phyloP scores from a whole-genome alignment of 495 filamentous ascomycete species.

The Hypoxylon lienhwacheense region DNA sequence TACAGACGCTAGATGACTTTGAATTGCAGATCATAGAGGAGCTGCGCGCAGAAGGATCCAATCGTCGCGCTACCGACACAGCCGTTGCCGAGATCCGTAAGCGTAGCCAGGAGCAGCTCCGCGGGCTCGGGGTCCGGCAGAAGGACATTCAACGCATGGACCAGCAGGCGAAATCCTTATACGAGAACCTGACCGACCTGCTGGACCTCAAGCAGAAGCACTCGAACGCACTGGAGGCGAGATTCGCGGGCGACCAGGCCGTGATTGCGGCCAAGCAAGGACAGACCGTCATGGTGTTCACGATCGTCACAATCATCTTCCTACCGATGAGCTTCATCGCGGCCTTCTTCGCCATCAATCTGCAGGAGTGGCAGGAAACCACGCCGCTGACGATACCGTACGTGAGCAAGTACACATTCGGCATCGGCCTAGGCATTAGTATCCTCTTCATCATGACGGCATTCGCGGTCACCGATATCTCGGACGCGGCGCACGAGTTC shows the following conservation, averaged over 20 bases:
- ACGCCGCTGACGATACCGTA: slow-evolving; percentile 53
- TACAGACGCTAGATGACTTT: slow-evolving; percentile 56
- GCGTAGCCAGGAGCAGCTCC: slow-evolving; percentile 61
- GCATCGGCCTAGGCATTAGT: slow-evolving; percentile 66
- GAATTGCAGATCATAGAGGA: slow-evolving; percentile 53
- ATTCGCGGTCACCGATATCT: slow-evolving; percentile 60
- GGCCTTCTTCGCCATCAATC: slow-evolving; percentile 66
- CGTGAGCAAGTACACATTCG: slow-evolving; percentile 67
- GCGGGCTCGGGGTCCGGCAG: slow-evolving; percentile 61
- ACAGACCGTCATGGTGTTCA: slow-evolving; percentile 77
- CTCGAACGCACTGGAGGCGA: slow-evolving; percentile 69
- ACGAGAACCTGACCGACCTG: slow-evolving; percentile 63
- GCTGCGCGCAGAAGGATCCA: slow-evolving; percentile 53
- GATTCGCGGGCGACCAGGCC: slow-evolving; percentile 68
- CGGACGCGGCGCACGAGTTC: slow-evolving; percentile 35
- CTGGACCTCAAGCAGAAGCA: slow-evolving; percentile 68
- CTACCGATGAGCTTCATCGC: slow-evolving; percentile 69
- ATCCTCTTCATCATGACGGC: slow-evolving; percentile 64
- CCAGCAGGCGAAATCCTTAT: slow-evolving; percentile 65
- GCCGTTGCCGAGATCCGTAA: slow-evolving; percentile 58
- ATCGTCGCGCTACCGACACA: slow-evolving; percentile 41
- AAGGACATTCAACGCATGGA: slow-evolving; percentile 72
- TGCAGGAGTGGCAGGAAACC: slow-evolving; percentile 53
- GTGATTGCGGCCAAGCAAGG: slow-evolving; percentile 65
- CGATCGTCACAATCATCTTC: slow-evolving; percentile 71